phyloP scores from a whole-genome alignment of 495 filamentous ascomycete species.

The Hypomontagnella submonticulosa region DNA sequence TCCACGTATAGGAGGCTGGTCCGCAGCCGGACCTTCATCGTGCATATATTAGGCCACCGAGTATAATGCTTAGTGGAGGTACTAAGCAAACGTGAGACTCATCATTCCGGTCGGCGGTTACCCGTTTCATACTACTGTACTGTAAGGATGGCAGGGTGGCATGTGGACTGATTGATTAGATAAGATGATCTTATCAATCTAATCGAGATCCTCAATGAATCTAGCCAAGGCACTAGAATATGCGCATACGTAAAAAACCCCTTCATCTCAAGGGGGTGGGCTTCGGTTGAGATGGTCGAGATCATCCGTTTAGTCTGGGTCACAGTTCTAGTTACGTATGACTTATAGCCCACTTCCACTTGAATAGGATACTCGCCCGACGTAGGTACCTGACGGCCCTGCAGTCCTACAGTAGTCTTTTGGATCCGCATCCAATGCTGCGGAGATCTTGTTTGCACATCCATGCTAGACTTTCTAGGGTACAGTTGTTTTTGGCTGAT shows the following conservation, averaged over 20 bases:
- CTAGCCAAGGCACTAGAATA: constrained; percentile 32
- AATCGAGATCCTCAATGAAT: constrained; percentile 6
- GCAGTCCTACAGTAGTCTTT: too few relatives aligned
- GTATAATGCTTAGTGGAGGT: not conserved
- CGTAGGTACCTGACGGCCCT: not conserved
- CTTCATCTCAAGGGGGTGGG: not conserved
- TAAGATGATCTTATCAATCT: constrained; percentile 43
- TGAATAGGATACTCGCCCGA: not conserved
- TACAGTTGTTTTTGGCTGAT: too few relatives aligned
- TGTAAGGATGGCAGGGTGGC: constrained; percentile 1
- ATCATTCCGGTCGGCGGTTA: constrained; percentile 17
- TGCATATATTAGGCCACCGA: not conserved
- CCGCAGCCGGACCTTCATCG: constrained; percentile 23
- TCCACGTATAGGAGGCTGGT: constrained; percentile 11
- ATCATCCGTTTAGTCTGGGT: too few relatives aligned
- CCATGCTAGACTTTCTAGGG: too few relatives aligned
- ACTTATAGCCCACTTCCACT: not conserved
- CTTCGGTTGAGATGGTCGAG: constrained; percentile 2
- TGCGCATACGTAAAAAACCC: constrained; percentile 22
- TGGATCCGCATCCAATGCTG: too few relatives aligned
- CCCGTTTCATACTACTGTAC: constrained; percentile 7
- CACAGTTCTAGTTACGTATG: constrained; percentile 1
- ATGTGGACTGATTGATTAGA: constrained; percentile 31
- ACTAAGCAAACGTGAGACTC: constrained; percentile 1
- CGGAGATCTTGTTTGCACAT: too few relatives aligned